Conservation (phyloP, 179 eudicot genomes). For the Beta lomatogona region DNA sequence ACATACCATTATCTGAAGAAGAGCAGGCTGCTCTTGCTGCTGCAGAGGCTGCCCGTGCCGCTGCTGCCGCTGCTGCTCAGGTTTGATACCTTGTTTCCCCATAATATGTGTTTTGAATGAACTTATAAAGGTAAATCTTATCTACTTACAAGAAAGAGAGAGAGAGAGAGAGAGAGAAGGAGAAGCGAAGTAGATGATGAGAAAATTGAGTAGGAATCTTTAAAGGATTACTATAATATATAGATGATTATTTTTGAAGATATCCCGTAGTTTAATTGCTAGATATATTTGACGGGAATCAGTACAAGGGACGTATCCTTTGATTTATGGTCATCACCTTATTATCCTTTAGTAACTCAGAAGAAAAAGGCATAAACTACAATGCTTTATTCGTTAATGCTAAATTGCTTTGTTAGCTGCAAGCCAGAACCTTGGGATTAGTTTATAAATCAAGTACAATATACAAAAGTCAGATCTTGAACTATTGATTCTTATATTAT, state of each 20-base stretch:
- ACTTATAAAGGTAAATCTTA: background rate
- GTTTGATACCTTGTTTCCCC: slow-evolving; percentile 40
- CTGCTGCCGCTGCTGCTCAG: slow-evolving; percentile 93
- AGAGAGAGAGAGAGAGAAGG: background rate
- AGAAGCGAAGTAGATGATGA: background rate
- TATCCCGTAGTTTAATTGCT: background rate
- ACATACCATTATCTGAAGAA: slow-evolving; percentile 71
- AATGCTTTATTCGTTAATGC: background rate
- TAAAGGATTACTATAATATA: background rate
- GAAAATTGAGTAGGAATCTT: background rate
- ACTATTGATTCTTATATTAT: background rate
- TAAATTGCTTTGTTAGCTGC: background rate
- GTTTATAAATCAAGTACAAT: background rate
- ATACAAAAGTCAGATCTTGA: background rate
- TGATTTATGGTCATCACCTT: background rate
- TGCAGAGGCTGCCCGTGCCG: slow-evolving; percentile 90
- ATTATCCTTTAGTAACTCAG: background rate
- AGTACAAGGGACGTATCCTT: background rate
- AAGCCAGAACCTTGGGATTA: background rate
- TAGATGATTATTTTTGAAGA: background rate
- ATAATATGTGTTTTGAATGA: background rate
- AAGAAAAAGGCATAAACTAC: background rate
- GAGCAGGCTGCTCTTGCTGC: slow-evolving; percentile 88
- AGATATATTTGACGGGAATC: background rate
- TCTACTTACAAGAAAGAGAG: too few relatives aligned